Base-by-base conservation (phyloP, 1,139 yeast species). In the Saccharomyces pastorianus region DNA sequence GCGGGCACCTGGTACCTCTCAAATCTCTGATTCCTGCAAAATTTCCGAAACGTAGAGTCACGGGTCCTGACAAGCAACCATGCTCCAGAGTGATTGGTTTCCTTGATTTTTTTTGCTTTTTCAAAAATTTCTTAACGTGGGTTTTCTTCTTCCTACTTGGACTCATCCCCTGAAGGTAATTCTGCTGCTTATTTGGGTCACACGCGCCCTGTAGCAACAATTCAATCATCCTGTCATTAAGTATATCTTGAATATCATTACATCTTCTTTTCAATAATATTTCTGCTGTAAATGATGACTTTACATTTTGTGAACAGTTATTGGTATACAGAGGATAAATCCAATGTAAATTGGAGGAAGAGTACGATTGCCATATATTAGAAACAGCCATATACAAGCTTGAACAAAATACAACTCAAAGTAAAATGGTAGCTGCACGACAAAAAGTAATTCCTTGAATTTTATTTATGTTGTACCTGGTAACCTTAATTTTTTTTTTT, bases 31-130 rank as follows among this genome's bases (percentile, higher is more conserved):
- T 49, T 4, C 63, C 64, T 8, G 59, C 56, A 50, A 54, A 56
- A 1, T 51, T 34, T 3, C 67, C 67, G 50, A 54, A 63, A n/a
- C 67, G 52, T 13, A 62, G 42, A n/a, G 51, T 51, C 27, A 54
- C 34, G 47, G 56, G 52, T 48, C 53, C 49, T 17, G 27, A 26
- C 27, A 34, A 47, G 32, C 13, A 14, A 11, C 17, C 47, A 9
- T 47, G 46, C 11, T 51, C 53, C 8, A 47, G 20, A 9, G 34
- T 23, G 26, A 31, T 9, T 6, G 53, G 50, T 42, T 42, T 47
- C 42, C 48, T 53, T 26, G 31, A 26, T 46, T 50, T 50, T 13
- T 41, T 48, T 9, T 48, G 44, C 13, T 29, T 13, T 51, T 17
- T 17, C 4, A 44, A n/a, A 28, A 50, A 50, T 26, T 42, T 31